These are phyloP conservation scores for Scenedesmus sp. DNA, from an alignment of 163 green algal genomes.

Conservation along the genomic window DNA sequence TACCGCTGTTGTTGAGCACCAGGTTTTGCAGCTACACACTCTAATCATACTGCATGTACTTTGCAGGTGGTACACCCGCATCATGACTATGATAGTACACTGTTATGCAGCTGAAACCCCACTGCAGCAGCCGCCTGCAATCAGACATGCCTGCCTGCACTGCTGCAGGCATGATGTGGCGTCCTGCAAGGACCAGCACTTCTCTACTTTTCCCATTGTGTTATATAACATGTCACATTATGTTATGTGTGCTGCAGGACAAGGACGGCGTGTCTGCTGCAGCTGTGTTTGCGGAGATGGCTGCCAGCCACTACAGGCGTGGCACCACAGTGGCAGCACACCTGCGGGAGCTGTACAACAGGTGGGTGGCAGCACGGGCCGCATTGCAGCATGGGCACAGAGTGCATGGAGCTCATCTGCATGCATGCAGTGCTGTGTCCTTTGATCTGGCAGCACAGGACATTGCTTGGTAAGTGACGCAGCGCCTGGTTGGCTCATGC, in stretches of 20 bases:
- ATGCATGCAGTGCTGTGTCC: no score
- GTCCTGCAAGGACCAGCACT: neutral
- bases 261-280: slow-evolving; percentile 82
- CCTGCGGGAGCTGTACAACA: slow-evolving; percentile 57
- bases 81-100: no score
- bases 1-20: no score
- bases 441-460: no score
- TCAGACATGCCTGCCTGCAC: neutral
- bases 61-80: no score
- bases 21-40: neutral
- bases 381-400: neutral
- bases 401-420: no score
- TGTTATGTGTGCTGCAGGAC: slow-evolving; percentile 57
- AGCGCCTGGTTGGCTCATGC: no score
- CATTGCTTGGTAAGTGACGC: no score
- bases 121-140: neutral
- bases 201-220: neutral
- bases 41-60: no score
- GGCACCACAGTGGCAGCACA: slow-evolving; percentile 61
- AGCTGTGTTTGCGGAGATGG: slow-evolving; percentile 80
- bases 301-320: slow-evolving; percentile 62
- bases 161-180: neutral
- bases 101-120: neutral
- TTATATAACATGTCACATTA: neutral
- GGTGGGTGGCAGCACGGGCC: neutral